A percentile compares a stretch with the other conserved stretches of the same genome.
Conservation (phyloP, 768 basidiomycete genomes). For the Pleurotus ostreatus region DNA sequence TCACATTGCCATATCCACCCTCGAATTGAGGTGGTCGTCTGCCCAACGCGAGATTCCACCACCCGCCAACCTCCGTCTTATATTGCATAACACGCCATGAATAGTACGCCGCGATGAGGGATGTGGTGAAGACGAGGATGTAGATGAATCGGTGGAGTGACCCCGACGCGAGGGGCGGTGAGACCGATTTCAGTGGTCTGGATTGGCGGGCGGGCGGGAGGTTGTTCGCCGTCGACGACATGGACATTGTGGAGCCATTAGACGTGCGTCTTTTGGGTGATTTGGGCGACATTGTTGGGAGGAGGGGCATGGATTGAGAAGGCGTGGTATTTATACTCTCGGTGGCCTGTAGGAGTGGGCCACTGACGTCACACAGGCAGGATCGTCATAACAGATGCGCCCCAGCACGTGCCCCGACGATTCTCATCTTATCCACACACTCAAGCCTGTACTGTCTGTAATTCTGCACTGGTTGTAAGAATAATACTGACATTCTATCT, state of each 20-base stretch:
- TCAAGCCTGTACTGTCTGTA: no score
- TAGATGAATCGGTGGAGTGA: constrained; percentile 50
- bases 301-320: no score
- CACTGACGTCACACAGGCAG: no score
- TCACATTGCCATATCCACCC: background rate
- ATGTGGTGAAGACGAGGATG: constrained; percentile 33
- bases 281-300: no score
- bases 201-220: constrained; percentile 26
- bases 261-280: background rate
- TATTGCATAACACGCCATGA: constrained; percentile 44
- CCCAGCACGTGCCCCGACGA: no score
- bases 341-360: no score
- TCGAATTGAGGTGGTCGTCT: constrained; percentile 23
- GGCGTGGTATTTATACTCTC: no score
- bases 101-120: constrained; percentile 47
- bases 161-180: constrained; percentile 39
- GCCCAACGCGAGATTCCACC: constrained; percentile 55
- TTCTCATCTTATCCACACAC: no score
- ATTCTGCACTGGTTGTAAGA: no score
- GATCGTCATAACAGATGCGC: no score
- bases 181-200: constrained; percentile 26
- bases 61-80: constrained; percentile 51
- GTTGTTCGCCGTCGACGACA: constrained; percentile 12
- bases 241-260: constrained; percentile 7
- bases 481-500: background rate